Conservation (phyloP, 306 rosid species). For the Fragaria vesca region DNA sequence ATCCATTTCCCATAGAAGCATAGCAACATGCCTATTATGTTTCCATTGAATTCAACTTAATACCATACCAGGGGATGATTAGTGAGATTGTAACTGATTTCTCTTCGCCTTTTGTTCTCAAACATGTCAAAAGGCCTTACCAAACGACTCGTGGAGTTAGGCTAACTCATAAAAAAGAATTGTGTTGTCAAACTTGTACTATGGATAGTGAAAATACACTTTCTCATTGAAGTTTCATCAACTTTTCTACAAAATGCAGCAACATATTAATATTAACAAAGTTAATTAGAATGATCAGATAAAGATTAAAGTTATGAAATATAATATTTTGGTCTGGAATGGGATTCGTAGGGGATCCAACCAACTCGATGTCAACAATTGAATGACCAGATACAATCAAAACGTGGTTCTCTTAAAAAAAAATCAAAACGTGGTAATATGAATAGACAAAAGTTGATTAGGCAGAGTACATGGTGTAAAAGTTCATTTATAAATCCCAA, state of each 20-base stretch:
- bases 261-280: background rate
- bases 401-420: background rate
- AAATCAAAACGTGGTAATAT: background rate
- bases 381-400: background rate
- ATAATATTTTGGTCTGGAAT: background rate
- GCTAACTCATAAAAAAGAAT: background rate
- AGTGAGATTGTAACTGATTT: slow-evolving; percentile 5
- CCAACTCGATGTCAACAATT: background rate
- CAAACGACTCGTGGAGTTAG: slow-evolving; percentile 11
- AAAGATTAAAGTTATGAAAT: background rate
- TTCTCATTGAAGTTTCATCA: background rate
- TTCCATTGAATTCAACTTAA: background rate
- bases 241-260: background rate
- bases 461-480: background rate
- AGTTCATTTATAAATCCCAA: background rate
- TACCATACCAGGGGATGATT: background rate
- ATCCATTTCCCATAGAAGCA: background rate
- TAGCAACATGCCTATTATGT: background rate
- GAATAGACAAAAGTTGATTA: background rate
- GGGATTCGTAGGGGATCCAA: background rate
- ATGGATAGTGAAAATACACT: background rate
- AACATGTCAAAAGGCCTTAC: background rate
- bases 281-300: background rate
- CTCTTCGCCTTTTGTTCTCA: background rate
- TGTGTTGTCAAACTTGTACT: background rate